These are phyloP conservation scores for Lunularia cruciata DNA, from an alignment of 225 moss, liverwort and hornwort genomes.

Conservation along the genomic window DNA sequence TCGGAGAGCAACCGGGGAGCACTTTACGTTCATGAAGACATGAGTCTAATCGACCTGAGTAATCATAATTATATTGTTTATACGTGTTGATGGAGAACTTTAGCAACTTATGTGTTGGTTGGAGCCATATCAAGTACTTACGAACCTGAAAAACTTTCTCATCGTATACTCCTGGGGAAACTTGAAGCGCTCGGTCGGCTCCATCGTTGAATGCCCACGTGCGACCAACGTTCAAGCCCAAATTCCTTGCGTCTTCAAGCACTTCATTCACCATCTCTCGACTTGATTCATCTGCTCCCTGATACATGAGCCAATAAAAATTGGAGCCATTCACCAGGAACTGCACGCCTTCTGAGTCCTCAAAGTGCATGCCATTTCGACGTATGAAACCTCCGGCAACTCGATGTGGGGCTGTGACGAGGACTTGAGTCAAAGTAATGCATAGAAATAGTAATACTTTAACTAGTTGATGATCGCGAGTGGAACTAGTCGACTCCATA, in stretches of 20 bases:
- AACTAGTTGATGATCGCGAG: no score
- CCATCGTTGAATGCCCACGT: constrained; percentile 76
- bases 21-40: no score
- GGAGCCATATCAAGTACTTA: no score
- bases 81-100: no score
- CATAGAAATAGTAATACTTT: no score
- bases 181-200: constrained; percentile 45
- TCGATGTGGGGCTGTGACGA: background rate
- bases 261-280: constrained; percentile 44
- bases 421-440: no score
- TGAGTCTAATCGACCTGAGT: no score
- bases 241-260: constrained; percentile 36
- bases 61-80: no score
- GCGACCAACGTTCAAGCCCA: constrained; percentile 59
- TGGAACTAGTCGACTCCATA: no score
- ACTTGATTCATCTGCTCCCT: constrained; percentile 20
- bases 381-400: constrained; percentile 14
- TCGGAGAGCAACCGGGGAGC: no score
- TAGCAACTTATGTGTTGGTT: no score
- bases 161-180: constrained; percentile 56
- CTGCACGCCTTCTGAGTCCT: constrained; percentile 29
- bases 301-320: constrained; percentile 65
- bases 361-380: constrained; percentile 11
- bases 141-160: constrained; percentile 50
- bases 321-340: constrained; percentile 60